Evolutionary conservation across 345 rosid species (phyloP).

Genomic region (Linum usitatissimum): DNA sequence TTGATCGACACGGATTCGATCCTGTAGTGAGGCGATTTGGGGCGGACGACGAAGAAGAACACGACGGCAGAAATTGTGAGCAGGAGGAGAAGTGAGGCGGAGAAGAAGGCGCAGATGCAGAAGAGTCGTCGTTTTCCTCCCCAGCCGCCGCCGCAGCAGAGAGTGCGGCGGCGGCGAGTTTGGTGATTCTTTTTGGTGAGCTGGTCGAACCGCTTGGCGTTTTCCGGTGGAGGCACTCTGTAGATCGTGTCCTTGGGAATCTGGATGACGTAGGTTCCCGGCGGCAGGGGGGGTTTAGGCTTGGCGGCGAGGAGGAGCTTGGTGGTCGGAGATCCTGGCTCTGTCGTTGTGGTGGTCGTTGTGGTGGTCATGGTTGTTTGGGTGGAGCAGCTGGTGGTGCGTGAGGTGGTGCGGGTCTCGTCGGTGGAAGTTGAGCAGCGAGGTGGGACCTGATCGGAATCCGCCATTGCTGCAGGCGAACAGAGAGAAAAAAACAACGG

Average conservation of each 20-base stretch:
- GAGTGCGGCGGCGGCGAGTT: slow-evolving; percentile 21
- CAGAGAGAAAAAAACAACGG: neutral
- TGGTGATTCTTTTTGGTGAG: slow-evolving; percentile 28
- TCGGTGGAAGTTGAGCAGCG: neutral
- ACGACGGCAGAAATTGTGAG: slow-evolving; percentile 35
- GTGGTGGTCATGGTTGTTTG: neutral
- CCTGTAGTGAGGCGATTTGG: slow-evolving; percentile 50
- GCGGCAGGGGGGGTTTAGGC: slow-evolving; percentile 23
- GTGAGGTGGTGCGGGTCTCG: neutral
- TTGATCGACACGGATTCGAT: slow-evolving; percentile 37
- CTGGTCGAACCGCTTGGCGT: slow-evolving; percentile 42
- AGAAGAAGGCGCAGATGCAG: slow-evolving; percentile 27
- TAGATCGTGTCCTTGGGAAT: slow-evolving; percentile 82
- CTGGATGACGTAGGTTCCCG: slow-evolving; percentile 67
- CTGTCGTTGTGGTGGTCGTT: slow-evolving; percentile 3
- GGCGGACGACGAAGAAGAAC: slow-evolving; percentile 54
- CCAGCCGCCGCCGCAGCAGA: slow-evolving; percentile 36
- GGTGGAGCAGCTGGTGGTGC: neutral
- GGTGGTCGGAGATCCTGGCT: slow-evolving; percentile 26
- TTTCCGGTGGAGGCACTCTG: slow-evolving; percentile 82
- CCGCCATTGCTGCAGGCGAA: neutral
- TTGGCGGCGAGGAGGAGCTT: slow-evolving; percentile 7
- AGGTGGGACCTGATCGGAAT: neutral
- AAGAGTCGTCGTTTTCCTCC: slow-evolving; percentile 3
- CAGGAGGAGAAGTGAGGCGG: slow-evolving; percentile 33